Conservation (phyloP, 1,139 yeast genomes). For the Yamadazyma mexicana region DNA sequence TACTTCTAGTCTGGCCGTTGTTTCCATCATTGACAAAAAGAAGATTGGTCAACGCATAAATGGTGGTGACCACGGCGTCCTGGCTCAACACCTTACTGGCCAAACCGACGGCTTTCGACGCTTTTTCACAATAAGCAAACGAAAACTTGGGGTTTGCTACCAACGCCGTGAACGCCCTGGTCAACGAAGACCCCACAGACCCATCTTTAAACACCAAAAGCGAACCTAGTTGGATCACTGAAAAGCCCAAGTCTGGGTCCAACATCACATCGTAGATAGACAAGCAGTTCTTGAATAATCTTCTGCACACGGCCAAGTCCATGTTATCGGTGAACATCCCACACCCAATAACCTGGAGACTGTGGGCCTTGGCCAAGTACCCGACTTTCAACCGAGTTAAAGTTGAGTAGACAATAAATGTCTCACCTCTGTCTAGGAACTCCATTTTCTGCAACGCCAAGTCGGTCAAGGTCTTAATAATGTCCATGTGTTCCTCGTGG, state of each 20-base stretch:
- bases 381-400: conserved; percentile 40
- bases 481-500: conserved; percentile 25
- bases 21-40: conserved; percentile 57
- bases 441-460: conserved; percentile 43
- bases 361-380: conserved; percentile 39
- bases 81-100: conserved; percentile 57
- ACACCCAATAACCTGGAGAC: conserved; percentile 43
- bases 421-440: conserved; percentile 45
- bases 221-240: conserved; percentile 56
- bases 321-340: conserved; percentile 44
- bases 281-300: conserved; percentile 38
- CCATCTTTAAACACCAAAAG: conserved; percentile 50
- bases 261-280: conserved; percentile 44
- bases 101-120: conserved; percentile 43
- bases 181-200: conserved; percentile 45
- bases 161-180: conserved; percentile 51
- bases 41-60: conserved; percentile 79
- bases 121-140: conserved; percentile 30
- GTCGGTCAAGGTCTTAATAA: conserved; percentile 31
- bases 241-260: conserved; percentile 46
- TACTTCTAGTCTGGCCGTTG: conserved; percentile 22
- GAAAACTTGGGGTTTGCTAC: conserved; percentile 44
- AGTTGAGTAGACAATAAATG: conserved; percentile 45
- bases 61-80: conserved; percentile 82
- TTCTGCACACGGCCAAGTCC: conserved; percentile 31